Conservation (phyloP, 2,329 filamentous ascomycete genomes). For the Reticulascus tulasneorum region DNA sequence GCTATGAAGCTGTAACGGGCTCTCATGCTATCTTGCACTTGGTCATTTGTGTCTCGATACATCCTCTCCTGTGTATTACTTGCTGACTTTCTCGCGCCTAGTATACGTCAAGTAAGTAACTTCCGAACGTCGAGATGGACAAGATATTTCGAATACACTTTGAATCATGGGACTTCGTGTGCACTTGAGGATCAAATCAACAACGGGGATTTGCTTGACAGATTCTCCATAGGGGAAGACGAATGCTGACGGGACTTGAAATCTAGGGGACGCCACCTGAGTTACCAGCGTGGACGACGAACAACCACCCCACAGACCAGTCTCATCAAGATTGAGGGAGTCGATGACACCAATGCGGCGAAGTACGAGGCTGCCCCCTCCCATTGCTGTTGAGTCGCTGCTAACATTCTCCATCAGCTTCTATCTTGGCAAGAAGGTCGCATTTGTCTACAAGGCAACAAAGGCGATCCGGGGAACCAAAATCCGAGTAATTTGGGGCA, state of each 20-base stretch:
- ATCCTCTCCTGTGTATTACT: conserved; percentile 20
- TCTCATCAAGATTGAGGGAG: conserved; percentile 98
- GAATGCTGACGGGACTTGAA: conserved; percentile 15
- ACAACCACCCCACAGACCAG: conserved; percentile 85
- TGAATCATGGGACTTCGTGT: too few species aligned
- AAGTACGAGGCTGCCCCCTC: conserved; percentile 55
- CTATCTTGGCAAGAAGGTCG: conserved; percentile 98
- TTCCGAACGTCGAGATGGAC: conserved; percentile 10
- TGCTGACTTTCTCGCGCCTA: conserved; percentile 44
- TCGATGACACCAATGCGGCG: conserved; percentile 84
- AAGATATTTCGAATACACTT: too few species aligned
- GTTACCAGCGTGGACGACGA: conserved; percentile 94
- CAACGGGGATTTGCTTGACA: not conserved
- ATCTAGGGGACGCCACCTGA: conserved; percentile 95
- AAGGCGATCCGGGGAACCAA: conserved; percentile 96
- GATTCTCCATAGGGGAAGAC: not conserved
- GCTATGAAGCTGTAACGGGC: too few species aligned
- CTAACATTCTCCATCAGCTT: conserved; percentile 51
- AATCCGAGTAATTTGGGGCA: conserved; percentile 99
- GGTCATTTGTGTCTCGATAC: conserved; percentile 12
- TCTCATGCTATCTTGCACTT: conserved; percentile 12
- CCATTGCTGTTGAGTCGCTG: conserved; percentile 2
- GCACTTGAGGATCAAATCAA: not conserved
- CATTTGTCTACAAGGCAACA: conserved; percentile 95
- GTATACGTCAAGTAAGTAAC: conserved; percentile 86